phyloP scores from a whole-genome alignment of 768 basidiomycete species.

The Kwoniella dejecticola region DNA sequence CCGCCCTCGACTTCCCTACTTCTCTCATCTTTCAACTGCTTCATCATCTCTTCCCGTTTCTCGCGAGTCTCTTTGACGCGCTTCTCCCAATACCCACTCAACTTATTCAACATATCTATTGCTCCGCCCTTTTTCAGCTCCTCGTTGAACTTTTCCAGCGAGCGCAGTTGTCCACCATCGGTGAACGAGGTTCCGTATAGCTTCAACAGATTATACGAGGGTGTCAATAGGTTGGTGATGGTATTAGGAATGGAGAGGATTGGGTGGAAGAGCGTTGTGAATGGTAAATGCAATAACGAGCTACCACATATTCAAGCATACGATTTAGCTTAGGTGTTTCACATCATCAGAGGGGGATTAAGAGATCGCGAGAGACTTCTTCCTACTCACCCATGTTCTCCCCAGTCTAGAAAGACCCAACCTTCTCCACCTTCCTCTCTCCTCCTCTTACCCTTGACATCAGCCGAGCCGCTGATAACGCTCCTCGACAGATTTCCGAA shows the following conservation, averaged over 20 bases:
- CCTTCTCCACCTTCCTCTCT: slow-evolving; percentile 6
- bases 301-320: too few relatives aligned
- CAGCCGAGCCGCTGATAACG: not conserved
- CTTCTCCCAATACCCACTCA: slow-evolving; percentile 26
- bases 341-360: too few relatives aligned
- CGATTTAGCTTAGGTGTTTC: too few relatives aligned
- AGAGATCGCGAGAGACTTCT: too few relatives aligned
- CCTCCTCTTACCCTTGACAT: slow-evolving; percentile 13
- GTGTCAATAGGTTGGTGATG: slow-evolving; percentile 23
- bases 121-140: slow-evolving; percentile 29
- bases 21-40: slow-evolving; percentile 11
- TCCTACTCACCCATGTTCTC: slow-evolving; percentile 46
- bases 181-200: slow-evolving; percentile 34
- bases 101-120: slow-evolving; percentile 29
- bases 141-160: slow-evolving; percentile 14
- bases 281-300: slow-evolving; percentile 37
- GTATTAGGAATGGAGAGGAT: slow-evolving; percentile 35
- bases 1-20: slow-evolving; percentile 8
- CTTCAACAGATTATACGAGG: slow-evolving; percentile 26
- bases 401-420: slow-evolving; percentile 36
- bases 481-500: slow-evolving; percentile 34
- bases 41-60: slow-evolving; percentile 23
- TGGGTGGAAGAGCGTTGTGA: slow-evolving; percentile 40
- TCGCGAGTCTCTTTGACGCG: slow-evolving; percentile 20
- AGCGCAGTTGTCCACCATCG: slow-evolving; percentile 37